A percentile compares a stretch with the other conserved stretches of the same genome.
Evolutionary conservation across 208 protist species (phyloP).

Genomic region (Trypanosoma melophagium): DNA sequence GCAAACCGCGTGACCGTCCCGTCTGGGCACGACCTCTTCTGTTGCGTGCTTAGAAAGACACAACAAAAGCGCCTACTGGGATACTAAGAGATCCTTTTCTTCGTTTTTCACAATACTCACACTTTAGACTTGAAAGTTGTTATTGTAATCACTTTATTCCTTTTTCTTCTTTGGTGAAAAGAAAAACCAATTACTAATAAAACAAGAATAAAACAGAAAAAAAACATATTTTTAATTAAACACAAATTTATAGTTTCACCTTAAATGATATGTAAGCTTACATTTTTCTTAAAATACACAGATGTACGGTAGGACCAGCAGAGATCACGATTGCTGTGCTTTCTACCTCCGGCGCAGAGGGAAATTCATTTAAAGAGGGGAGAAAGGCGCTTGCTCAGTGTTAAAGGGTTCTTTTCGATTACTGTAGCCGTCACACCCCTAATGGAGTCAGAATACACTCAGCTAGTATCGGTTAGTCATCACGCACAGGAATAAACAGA

Average conservation of each 20-base stretch:
- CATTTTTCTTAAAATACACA: slow-evolving; percentile 27
- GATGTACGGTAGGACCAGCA: slow-evolving; percentile 8
- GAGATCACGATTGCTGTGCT: slow-evolving; percentile 26
- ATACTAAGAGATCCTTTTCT: too few species aligned
- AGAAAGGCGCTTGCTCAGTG: slow-evolving; percentile 16
- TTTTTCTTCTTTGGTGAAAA: too few species aligned
- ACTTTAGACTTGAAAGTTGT: too few species aligned
- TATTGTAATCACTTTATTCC: too few species aligned
- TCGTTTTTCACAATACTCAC: too few species aligned
- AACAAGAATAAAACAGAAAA: slow-evolving; percentile 6
- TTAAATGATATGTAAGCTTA: not conserved
- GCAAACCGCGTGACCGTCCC: too few species aligned
- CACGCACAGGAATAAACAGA: not conserved
- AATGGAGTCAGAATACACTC: slow-evolving; percentile 30
- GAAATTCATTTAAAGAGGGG: too few species aligned
- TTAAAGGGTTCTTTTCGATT: slow-evolving; percentile 41
- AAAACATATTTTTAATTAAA: not conserved
- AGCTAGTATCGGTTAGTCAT: slow-evolving; percentile 33
- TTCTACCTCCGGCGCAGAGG: not conserved
- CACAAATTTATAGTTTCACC: not conserved
- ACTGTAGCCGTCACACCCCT: slow-evolving; percentile 16
- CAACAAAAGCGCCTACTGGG: too few species aligned
- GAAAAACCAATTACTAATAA: too few species aligned
- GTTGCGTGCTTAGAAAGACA: too few species aligned
- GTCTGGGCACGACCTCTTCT: too few species aligned